Conservation (phyloP, 177 flowering plant genomes). For the Telopea speciosissima region DNA sequence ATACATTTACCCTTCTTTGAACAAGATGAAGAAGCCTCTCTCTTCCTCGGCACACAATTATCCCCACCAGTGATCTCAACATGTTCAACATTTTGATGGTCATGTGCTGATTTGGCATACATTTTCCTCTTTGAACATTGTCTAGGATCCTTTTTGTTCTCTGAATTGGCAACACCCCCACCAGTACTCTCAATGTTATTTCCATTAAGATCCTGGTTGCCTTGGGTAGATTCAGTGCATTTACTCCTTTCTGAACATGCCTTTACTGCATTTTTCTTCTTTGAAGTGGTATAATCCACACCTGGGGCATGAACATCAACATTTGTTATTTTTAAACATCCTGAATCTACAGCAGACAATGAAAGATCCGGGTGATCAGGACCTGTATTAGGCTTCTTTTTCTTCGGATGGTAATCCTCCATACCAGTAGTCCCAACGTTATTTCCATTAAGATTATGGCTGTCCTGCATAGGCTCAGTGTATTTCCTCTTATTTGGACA, state of each 20-base stretch:
- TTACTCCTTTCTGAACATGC: no score
- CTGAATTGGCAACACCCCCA: neutral
- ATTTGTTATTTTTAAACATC: neutral
- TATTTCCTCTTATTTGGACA: no score
- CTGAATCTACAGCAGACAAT: conserved; percentile 3
- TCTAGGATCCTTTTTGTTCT: conserved; percentile 5
- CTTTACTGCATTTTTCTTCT: no score
- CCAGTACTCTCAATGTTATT: no score
- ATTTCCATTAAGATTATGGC: no score
- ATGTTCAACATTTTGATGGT: conserved; percentile 4
- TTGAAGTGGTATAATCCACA: neutral
- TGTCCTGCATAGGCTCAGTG: no score
- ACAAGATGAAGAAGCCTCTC: neutral
- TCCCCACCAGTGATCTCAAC: conserved; percentile 4
- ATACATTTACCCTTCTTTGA: conserved; percentile 2
- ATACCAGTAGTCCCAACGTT: no score
- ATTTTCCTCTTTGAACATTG: neutral
- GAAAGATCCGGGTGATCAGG: neutral
- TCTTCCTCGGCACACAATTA: neutral
- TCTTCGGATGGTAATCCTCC: neutral
- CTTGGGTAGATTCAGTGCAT: no score
- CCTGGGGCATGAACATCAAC: neutral
- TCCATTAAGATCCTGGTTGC: no score
- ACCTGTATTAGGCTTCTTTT: neutral
- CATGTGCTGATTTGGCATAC: neutral